A percentile compares a stretch with the other conserved stretches of the same genome.
These are phyloP conservation scores for Niebla homalea DNA, from an alignment of 495 filamentous ascomycete species.

Conservation along the genomic window DNA sequence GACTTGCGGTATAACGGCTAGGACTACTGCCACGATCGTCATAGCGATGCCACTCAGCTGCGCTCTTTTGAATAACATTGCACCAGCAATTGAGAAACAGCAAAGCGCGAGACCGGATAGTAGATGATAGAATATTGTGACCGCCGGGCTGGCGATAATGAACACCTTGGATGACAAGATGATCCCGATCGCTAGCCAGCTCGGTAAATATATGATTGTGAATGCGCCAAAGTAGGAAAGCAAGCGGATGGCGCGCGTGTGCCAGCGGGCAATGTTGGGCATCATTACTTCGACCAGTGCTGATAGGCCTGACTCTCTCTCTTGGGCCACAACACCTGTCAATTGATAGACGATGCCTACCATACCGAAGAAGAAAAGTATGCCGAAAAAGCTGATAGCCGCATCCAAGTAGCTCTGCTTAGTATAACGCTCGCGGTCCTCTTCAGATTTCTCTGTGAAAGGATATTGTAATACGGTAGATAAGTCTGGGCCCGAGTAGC, in stretches of 20 bases:
- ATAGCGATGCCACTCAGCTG: conserved; percentile 34
- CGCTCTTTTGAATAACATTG: conserved; percentile 32
- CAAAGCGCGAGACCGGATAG: conserved; percentile 27
- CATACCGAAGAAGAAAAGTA: conserved; percentile 6
- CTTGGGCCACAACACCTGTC: conserved; percentile 28
- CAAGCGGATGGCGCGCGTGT: conserved; percentile 24
- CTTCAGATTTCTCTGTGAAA: conserved; percentile 50
- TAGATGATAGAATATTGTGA: conserved; percentile 29
- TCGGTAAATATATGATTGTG: conserved; percentile 32
- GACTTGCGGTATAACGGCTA: conserved; percentile 26
- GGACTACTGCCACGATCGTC: conserved; percentile 26
- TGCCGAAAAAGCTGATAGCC: conserved; percentile 21
- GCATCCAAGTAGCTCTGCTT: conserved; percentile 48
- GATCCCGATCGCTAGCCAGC: conserved; percentile 28
- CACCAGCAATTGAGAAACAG: conserved; percentile 28
- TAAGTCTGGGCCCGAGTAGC: conserved; percentile 21
- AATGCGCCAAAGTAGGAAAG: conserved; percentile 22
- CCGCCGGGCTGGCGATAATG: conserved; percentile 21
- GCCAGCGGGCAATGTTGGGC: conserved; percentile 23
- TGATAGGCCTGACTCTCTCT: conserved; percentile 27
- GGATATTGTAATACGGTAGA: conserved; percentile 51
- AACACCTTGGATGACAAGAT: conserved; percentile 28
- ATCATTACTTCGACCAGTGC: conserved; percentile 31
- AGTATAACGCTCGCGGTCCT: conserved; percentile 48
- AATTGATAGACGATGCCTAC: conserved; percentile 17